These are phyloP conservation scores for Flaveria floridana DNA, from an alignment of 140 eudicot species.

Conservation along the genomic window DNA sequence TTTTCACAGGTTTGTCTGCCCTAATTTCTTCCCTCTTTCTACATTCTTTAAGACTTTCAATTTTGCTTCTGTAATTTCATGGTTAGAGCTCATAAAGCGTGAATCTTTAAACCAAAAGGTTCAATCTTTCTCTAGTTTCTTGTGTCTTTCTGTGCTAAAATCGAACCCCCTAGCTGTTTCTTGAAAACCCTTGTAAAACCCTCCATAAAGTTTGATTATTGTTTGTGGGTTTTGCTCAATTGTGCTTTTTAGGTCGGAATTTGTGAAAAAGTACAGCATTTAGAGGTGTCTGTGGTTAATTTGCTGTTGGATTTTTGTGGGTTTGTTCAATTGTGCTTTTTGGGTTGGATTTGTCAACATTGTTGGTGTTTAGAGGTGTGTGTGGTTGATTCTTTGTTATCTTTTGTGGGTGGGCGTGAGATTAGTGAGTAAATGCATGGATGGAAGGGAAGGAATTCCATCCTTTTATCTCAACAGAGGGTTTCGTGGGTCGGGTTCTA, in stretches of 20 bases:
- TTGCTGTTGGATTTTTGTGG: slow-evolving; percentile 23
- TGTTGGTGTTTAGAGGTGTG: neutral
- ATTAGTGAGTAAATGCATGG: slow-evolving; percentile 82
- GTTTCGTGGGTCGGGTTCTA: slow-evolving; percentile 53
- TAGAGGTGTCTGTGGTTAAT: slow-evolving; percentile 16
- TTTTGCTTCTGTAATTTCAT: slow-evolving; percentile 22
- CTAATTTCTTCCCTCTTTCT: slow-evolving; percentile 32
- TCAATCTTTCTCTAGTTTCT: slow-evolving; percentile 24
- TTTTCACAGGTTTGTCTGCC: slow-evolving; percentile 31
- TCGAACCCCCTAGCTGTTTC: slow-evolving; percentile 27
- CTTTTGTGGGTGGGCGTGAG: slow-evolving; percentile 31
- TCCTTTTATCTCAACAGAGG: slow-evolving; percentile 75
- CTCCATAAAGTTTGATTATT: slow-evolving; percentile 10
- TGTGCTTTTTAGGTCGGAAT: slow-evolving; percentile 34
- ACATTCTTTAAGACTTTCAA: slow-evolving; percentile 32
- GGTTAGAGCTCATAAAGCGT: slow-evolving; percentile 24
- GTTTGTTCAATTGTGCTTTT: slow-evolving; percentile 47
- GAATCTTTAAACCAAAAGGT: slow-evolving; percentile 23
- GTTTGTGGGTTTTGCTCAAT: slow-evolving; percentile 35
- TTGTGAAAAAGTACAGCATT: neutral
- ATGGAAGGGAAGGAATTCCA: slow-evolving; percentile 89
- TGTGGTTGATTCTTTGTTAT: slow-evolving; percentile 4
- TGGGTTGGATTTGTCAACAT: neutral
- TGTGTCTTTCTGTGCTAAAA: slow-evolving; percentile 10
- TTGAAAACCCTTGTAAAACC: slow-evolving; percentile 58